phyloP scores from a whole-genome alignment of 441 rosid species.

The Monsonia emarginata region DNA sequence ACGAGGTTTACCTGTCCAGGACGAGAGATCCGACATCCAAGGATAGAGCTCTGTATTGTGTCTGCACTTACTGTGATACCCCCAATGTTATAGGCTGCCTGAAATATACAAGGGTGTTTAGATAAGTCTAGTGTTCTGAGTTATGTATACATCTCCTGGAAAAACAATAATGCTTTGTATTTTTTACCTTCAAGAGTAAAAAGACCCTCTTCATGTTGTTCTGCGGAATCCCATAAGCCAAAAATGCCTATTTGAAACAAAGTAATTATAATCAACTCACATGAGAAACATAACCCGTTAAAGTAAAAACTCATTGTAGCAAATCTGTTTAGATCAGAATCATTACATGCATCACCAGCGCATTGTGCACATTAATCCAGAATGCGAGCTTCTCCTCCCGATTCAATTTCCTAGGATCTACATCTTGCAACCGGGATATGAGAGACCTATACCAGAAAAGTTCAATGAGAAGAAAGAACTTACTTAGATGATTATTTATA shows the following conservation, averaged over 20 bases:
- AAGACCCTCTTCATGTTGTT: constrained; percentile 68
- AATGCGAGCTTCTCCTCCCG: constrained; percentile 85
- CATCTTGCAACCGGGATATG: constrained; percentile 62
- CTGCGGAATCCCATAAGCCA: constrained; percentile 81
- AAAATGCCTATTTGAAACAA: constrained; percentile 46
- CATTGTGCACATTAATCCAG: constrained; percentile 88
- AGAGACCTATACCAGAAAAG: constrained; percentile 42
- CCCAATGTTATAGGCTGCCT: constrained; percentile 92
- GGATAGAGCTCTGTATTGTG: constrained; percentile 58
- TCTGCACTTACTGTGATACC: constrained; percentile 80
- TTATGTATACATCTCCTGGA: not conserved
- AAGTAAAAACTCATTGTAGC: too few relatives aligned
- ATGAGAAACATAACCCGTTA: not conserved
- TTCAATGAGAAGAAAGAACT: not conserved
- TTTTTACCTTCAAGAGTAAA: constrained; percentile 58
- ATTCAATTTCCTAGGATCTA: constrained; percentile 58
- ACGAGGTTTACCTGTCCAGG: constrained; percentile 62
- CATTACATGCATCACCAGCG: constrained; percentile 86
- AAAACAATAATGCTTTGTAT: not conserved
- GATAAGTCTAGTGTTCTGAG: not conserved
- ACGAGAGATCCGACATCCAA: constrained; percentile 71
- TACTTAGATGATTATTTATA: not conserved
- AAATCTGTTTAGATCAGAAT: not conserved
- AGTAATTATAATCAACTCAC: constrained; percentile 8
- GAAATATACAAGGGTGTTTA: constrained; percentile 19